Evolutionary conservation across 169 alveolate species (phyloP).

Genomic region (Theileria equi): DNA sequence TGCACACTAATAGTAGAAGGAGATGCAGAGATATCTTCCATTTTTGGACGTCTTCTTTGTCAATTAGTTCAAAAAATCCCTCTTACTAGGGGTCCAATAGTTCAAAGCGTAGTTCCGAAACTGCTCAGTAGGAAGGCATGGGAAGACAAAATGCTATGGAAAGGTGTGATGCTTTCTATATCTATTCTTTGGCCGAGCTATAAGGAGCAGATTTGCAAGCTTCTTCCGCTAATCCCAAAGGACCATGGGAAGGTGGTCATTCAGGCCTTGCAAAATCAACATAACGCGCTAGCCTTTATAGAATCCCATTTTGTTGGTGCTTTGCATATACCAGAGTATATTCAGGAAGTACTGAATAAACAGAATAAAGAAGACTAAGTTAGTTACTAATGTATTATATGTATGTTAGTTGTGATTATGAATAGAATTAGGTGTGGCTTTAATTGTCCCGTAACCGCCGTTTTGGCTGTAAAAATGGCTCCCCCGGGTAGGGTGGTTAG

Average conservation of each 20-base stretch:
- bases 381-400: too few relatives aligned
- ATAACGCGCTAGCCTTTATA: constrained; percentile 35
- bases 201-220: constrained; percentile 48
- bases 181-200: constrained; percentile 55
- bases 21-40: constrained; percentile 35
- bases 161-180: constrained; percentile 52
- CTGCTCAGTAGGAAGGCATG: constrained; percentile 43
- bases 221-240: constrained; percentile 43
- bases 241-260: constrained; percentile 36
- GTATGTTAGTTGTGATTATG: too few relatives aligned
- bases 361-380: too few relatives aligned
- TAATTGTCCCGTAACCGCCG: too few relatives aligned
- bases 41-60: constrained; percentile 58
- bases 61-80: constrained; percentile 62
- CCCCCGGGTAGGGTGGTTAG: constrained; percentile 74
- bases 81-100: constrained; percentile 42
- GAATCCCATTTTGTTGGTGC: constrained; percentile 41
- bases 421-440: too few relatives aligned
- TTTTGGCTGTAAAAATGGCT: too few relatives aligned
- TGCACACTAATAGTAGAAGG: constrained; percentile 57
- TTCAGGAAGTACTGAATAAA: constrained; percentile 30
- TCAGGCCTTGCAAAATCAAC: constrained; percentile 52
- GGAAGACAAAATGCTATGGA: constrained; percentile 50
- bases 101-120: constrained; percentile 44
- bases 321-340: constrained; percentile 36